Evolutionary conservation across 768 basidiomycete genomes (phyloP), one percentile per base, ranked within the genome.

Genomic region (Cystofilobasidium macerans): DNA sequence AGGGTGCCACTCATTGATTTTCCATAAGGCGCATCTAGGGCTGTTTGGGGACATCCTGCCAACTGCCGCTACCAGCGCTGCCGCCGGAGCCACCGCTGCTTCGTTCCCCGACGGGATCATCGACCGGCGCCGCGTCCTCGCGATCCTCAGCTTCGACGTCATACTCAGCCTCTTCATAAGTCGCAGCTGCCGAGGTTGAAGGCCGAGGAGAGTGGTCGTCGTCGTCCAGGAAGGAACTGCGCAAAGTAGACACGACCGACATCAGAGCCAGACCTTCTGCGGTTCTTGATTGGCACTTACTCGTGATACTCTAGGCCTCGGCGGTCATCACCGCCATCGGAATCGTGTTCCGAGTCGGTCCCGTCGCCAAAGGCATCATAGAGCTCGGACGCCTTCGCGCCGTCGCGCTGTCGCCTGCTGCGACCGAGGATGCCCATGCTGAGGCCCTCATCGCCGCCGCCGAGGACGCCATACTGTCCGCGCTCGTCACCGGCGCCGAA

Each of bases 341-440:
- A 72, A n/a, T 75, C 86, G 53, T 89, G 87, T 68, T 89, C 91
- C 35, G 86, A 87, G 32, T 85, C 81, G 72, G 62, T 57, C 63
- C n/a, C 66, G 51, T 91, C 90, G 40, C 90, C 91, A 77, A 98
- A 98, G 22, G 94, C 93, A 76, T 98, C 92, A 72, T 97, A 98
- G 69, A 99, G 74, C 76, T 97, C 94, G 77, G 86, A 87, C 57
- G 91, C 87, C 58, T 85, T 80, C 13, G 62, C 73, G 87, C 87
- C 58, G 91, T 87, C 58, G 85, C 80, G 14, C 59, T 73, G 45
- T 45, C 68, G 45, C 68, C 71, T 75, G 0, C 77, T 72, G 24
- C 77, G 61, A 24, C 82, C 79, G 35, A 95, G 75, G 5, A 85
- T 74, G 58, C 81, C 83, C 89, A 98, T 90, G 11, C 85, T 83